These are phyloP conservation scores for Luffa acutangula DNA, from an alignment of 306 rosid genomes.

Conservation along the genomic window DNA sequence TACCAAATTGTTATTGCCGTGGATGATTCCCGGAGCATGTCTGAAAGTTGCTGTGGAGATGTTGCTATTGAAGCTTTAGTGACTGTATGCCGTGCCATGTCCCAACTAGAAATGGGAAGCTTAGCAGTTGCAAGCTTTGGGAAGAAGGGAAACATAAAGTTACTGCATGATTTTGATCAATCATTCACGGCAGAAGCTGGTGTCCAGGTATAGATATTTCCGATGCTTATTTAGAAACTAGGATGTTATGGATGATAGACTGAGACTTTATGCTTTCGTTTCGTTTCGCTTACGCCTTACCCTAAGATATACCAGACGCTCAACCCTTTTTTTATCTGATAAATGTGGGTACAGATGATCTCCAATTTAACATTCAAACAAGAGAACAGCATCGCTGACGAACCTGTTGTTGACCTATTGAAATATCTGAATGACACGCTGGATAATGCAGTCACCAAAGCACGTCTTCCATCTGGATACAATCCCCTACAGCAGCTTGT, in stretches of 20 bases:
- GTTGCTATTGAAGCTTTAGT: constrained; percentile 79
- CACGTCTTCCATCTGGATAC: constrained; percentile 79
- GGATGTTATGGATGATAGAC: not conserved
- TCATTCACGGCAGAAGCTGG: constrained; percentile 79
- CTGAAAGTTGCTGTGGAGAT: constrained; percentile 62
- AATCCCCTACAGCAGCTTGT: constrained; percentile 85
- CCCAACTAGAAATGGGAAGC: constrained; percentile 76
- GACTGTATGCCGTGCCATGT: constrained; percentile 85
- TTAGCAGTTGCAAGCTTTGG: constrained; percentile 91
- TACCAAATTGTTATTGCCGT: constrained; percentile 86
- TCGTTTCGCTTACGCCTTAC: not conserved
- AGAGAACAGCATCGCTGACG: constrained; percentile 64
- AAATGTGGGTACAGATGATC: constrained; percentile 41
- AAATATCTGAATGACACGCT: constrained; percentile 52
- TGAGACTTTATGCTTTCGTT: not conserved
- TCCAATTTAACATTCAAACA: constrained; percentile 81
- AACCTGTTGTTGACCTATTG: constrained; percentile 81
- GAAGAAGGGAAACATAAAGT: constrained; percentile 65
- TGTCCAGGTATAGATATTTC: constrained; percentile 30
- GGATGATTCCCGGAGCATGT: constrained; percentile 95
- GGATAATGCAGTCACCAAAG: constrained; percentile 53
- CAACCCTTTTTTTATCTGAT: not conserved
- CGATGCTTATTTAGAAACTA: not conserved
- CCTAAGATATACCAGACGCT: not conserved
- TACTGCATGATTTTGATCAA: constrained; percentile 76